A percentile compares a stretch with the other conserved stretches of the same genome.
Conservation (phyloP, 139 green algal species). For the Chlamydomonas urium region DNA sequence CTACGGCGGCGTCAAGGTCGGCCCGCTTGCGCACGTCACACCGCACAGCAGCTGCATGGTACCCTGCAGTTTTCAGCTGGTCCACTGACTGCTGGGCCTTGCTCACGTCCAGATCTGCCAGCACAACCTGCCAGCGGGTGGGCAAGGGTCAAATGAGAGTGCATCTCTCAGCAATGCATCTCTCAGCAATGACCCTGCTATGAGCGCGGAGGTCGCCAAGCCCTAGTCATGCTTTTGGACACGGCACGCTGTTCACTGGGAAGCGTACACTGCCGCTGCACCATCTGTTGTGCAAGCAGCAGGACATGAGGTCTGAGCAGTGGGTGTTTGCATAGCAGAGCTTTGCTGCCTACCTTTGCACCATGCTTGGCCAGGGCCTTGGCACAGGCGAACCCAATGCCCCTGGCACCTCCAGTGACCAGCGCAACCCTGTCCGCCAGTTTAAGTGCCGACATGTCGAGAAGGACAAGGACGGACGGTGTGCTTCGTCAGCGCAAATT, state of each 20-base stretch:
- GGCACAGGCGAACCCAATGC: slow-evolving; percentile 77
- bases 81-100: slow-evolving; percentile 32
- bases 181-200: not conserved
- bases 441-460: not conserved
- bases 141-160: not conserved
- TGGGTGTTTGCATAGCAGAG: too few species aligned
- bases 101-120: slow-evolving; percentile 63
- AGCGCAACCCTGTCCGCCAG: slow-evolving; percentile 25
- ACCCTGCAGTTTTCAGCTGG: slow-evolving; percentile 40
- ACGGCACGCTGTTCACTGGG: too few species aligned
- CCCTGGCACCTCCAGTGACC: slow-evolving; percentile 53
- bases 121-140: slow-evolving; percentile 43
- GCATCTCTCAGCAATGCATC: not conserved
- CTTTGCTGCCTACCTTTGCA: slow-evolving; percentile 29
- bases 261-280: too few species aligned
- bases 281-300: too few species aligned
- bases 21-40: slow-evolving; percentile 64
- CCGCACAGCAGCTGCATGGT: slow-evolving; percentile 25
- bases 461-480: not conserved
- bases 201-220: too few species aligned
- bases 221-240: too few species aligned
- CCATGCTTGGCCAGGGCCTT: slow-evolving; percentile 58
- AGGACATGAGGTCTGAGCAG: too few species aligned
- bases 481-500: too few species aligned
- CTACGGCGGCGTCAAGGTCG: slow-evolving; percentile 56